A percentile compares a stretch with the other conserved stretches of the same genome.
Conservation (phyloP, 2,329 filamentous ascomycete species). For the Immersiporthe knoxdaviesiana region DNA sequence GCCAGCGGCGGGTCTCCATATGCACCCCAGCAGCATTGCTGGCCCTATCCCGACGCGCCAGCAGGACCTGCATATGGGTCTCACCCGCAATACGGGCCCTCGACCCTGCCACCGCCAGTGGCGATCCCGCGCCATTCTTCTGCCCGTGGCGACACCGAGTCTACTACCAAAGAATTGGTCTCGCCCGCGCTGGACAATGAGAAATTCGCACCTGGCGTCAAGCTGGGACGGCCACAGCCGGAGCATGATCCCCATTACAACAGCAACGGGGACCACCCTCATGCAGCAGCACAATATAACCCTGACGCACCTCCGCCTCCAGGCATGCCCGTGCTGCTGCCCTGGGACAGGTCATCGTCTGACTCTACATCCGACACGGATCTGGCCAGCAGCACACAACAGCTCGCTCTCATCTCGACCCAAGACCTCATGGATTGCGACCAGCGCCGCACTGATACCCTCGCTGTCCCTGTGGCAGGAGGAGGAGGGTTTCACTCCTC, state of each 20-base stretch:
- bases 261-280: background rate
- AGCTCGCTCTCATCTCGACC: conserved; percentile 56
- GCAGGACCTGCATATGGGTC: conserved; percentile 27
- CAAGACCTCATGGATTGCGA: conserved; percentile 56
- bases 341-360: conserved; percentile 44
- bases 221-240: conserved; percentile 43
- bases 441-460: conserved; percentile 41
- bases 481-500: conserved; percentile 46
- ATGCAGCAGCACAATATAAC: conserved; percentile 25
- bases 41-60: conserved; percentile 36
- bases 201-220: conserved; percentile 46
- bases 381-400: conserved; percentile 38
- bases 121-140: conserved; percentile 31
- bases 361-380: conserved; percentile 43
- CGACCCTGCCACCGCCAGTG: conserved; percentile 29
- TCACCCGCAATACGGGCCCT: conserved; percentile 27
- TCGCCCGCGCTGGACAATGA: conserved; percentile 43
- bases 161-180: conserved; percentile 43
- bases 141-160: conserved; percentile 32
- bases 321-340: conserved; percentile 33
- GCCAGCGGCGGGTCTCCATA: conserved; percentile 23
- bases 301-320: conserved; percentile 16
- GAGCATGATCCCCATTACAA: conserved; percentile 26
- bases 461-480: conserved; percentile 45
- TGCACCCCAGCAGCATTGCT: conserved; percentile 34